Evolutionary conservation across 148 eudicot genomes (phyloP).

Genomic region (Vaccinium vitisidaea): DNA sequence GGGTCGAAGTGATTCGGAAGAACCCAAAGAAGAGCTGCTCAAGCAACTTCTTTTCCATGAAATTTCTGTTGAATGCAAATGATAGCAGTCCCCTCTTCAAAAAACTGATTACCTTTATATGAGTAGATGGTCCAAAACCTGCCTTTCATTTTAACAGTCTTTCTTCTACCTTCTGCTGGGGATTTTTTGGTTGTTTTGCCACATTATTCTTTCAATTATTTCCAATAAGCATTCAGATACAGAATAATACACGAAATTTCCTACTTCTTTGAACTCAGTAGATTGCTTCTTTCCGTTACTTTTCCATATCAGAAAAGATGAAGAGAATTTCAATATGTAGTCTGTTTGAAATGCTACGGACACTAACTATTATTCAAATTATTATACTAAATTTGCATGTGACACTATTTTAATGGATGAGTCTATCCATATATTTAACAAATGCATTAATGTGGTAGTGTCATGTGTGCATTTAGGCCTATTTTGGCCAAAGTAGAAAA

Average conservation of each 20-base stretch:
- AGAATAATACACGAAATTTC: background rate
- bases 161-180: background rate
- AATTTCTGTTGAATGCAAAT: background rate
- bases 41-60: conserved; percentile 9
- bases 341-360: too few species aligned
- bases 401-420: too few species aligned
- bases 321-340: background rate
- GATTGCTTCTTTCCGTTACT: background rate
- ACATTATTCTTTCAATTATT: background rate
- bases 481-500: too few species aligned
- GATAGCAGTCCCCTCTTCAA: background rate
- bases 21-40: conserved; percentile 8
- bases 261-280: background rate
- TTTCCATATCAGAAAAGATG: background rate
- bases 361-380: too few species aligned
- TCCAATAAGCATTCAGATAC: background rate
- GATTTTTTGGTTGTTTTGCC: background rate
- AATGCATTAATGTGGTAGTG: too few species aligned
- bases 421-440: too few species aligned
- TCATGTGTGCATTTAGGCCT: background rate
- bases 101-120: background rate
- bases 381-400: too few species aligned
- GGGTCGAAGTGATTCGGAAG: background rate
- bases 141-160: conserved; percentile 5
- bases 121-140: background rate